These are phyloP conservation scores for Venturia aucupariae DNA, from an alignment of 2,329 filamentous ascomycete genomes.

Conservation along the genomic window DNA sequence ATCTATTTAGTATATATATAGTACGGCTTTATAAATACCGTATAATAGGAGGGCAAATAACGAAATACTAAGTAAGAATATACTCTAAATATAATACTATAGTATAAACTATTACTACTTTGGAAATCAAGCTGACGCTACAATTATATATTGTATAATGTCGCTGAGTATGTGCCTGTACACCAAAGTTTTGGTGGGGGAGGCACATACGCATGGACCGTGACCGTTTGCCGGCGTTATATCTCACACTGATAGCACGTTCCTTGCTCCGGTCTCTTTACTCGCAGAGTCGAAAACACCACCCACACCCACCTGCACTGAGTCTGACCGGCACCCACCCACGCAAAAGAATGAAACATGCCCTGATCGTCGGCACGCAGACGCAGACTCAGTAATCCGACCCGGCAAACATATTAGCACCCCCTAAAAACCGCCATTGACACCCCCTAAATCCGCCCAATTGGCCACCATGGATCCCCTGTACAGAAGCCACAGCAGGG, in stretches of 20 bases:
- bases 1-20: no score
- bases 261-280: no score
- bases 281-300: no score
- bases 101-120: background rate
- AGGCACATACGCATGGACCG: background rate
- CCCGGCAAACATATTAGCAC: background rate
- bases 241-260: background rate
- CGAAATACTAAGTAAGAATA: background rate
- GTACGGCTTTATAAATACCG: no score
- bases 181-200: no score
- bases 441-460: background rate
- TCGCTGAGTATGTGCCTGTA: no score
- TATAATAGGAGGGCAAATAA: no score
- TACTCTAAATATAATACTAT: background rate
- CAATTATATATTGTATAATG: no score
- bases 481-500: conserved; percentile 21
- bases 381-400: background rate
- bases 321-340: no score
- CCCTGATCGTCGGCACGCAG: background rate
- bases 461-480: conserved; percentile 1
- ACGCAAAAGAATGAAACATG: background rate
- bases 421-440: background rate
- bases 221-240: background rate
- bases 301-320: no score
- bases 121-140: no score